Base-by-base conservation (phyloP, 768 basidiomycete species). In the Mycena galopus region DNA sequence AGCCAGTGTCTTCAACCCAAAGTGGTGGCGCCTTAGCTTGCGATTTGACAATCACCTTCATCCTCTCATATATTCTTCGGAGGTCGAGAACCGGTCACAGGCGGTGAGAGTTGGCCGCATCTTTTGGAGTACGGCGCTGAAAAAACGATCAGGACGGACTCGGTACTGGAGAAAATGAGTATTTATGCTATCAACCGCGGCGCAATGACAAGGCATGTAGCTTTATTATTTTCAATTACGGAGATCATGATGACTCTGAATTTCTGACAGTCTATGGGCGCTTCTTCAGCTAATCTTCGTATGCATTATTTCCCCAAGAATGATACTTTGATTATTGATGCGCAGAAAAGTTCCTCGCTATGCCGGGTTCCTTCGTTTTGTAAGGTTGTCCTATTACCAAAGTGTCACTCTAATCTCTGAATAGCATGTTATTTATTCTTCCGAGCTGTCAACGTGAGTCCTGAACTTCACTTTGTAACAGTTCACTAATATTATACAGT, bases 1-100 rank as follows among this genome's bases (percentile, higher is more conserved):
- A 53, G 51, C 51, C 51, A 53, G 51, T 53, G 51, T 53, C 51
- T 53, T 53, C 51, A 53, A 53, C 51, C 29, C 51, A 53, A 29
- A 53, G 51, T 53, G 51, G 51, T 8, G 8, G 51, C 51, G 25
- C 51, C 23, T 53, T 53, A 53, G 51, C 51, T 29, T 53, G 51
- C 51, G 51, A 53, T 53, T 53, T 53, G 51, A 17, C 51, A 53
- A 53, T 53, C 51, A 53, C 51, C 14, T 53, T 53, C 25, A 27
- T 53, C 51, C 51, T 53, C 14, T 53, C 51, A 53, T 53, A 53
- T 29, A 53, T 53, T 53, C 51, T 53, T 29, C 51, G 51, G 29
- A 53, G 27, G 25, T 53, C 51, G 51, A 53, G 51, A 53, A 53
- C 51, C 25, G 51, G 51, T 53, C 27, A 29, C 51, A 53, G 1